Conservation (phyloP, 805 yeast genomes). For the Ogataea zsoltii region DNA sequence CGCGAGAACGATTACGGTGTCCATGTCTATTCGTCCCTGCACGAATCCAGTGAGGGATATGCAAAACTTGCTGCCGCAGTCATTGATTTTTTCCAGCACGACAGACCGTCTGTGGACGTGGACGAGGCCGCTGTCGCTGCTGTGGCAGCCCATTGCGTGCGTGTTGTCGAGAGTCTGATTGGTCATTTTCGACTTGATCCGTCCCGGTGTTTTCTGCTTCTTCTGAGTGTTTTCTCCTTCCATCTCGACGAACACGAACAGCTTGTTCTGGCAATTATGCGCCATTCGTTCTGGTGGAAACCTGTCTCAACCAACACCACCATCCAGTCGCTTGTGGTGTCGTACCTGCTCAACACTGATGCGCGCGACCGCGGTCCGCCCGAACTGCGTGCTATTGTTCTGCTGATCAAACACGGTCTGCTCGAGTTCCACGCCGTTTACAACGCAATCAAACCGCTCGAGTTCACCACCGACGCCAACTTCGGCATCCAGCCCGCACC, state of each 20-base stretch:
- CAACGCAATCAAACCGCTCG: conserved; percentile 53
- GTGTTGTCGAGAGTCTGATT: conserved; percentile 55
- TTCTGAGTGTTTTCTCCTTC: conserved; percentile 53
- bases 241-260: conserved; percentile 44
- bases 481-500: conserved; percentile 15
- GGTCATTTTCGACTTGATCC: conserved; percentile 82
- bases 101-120: conserved; percentile 43
- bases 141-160: conserved; percentile 43
- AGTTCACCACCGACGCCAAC: conserved; percentile 22
- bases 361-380: conserved; percentile 31
- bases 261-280: conserved; percentile 52
- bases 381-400: conserved; percentile 41
- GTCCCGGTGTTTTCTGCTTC: conserved; percentile 61
- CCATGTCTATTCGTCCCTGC: conserved; percentile 54
- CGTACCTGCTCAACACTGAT: conserved; percentile 40
- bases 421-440: conserved; percentile 64
- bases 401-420: conserved; percentile 65
- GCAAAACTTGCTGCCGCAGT: conserved; percentile 59
- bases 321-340: conserved; percentile 23
- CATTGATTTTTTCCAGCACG: conserved; percentile 40
- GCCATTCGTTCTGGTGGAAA: conserved; percentile 64
- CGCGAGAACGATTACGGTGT: conserved; percentile 32
- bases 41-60: conserved; percentile 80
- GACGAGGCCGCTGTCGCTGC: no score
- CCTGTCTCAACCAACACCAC: conserved; percentile 14